Evolutionary conservation across 2,329 filamentous ascomycete species (phyloP), one percentile per base, ranked within the genome.

Genomic region (Colletotrichum sp.): DNA sequence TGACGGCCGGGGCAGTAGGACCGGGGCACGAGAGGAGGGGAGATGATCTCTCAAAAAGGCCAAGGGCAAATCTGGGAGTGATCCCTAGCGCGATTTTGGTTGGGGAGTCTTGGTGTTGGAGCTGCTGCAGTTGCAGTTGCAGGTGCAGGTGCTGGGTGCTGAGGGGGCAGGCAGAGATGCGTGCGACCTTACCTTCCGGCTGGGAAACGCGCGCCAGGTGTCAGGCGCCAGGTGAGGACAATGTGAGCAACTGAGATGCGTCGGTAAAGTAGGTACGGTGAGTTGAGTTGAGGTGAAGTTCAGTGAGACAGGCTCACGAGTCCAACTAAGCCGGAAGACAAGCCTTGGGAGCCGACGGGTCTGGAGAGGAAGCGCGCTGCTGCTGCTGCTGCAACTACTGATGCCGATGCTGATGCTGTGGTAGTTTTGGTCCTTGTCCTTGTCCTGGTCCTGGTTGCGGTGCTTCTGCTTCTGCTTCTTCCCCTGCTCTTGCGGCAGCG

Each of bases 61-160:
- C 39, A 76, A 73, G 70, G 59, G 64, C 64, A 57, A 63, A 73
- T 76, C 70, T 76, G 70, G 62, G 59, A 69, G 59, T 59, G 70
- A 73, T 76, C 59, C 69, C 57, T 72, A 76, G 70, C 62, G 59
- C 44, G 64, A 44, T 62, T 72, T 59, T 57, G 73, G 15, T 62
- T 65, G 60, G 44, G 44, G 44, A 7, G 18, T 49, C 44, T 49
- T 49, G 44, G 44, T 49, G 44, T 49, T 49, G 44, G 44, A 49
- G 10, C 44, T 49, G 44, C 44, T 49, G 44, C 44, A 49, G 44
- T 21, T 49, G 44, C 44, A 39, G 34, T 49, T 49, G 44, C 44
- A 39, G 34, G 59, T n/a, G 26, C 30, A 9, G 59, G 26, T 62
- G 59, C 59, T 21, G 44, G 32, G 24, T 59, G 49, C 60, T 30